These are phyloP conservation scores for Aaosphaeria arxii DNA, from an alignment of 2,329 filamentous ascomycete species.

Conservation along the genomic window DNA sequence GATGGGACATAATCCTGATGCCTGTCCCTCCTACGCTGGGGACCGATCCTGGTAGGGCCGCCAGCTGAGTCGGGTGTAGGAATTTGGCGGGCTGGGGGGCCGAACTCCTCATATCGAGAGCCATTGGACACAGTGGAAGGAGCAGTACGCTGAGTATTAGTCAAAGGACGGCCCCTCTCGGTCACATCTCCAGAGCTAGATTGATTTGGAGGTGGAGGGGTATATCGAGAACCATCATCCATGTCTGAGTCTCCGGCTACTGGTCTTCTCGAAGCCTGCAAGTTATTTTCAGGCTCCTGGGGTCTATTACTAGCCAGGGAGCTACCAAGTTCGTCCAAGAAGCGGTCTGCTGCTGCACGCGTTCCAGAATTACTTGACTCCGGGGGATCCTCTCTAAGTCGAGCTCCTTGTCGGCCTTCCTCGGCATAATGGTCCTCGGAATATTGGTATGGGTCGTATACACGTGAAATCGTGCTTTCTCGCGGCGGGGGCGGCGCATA, in stretches of 20 bases:
- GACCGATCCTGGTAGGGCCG: constrained; percentile 20
- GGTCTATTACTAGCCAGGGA: too few species aligned
- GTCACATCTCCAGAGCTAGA: constrained; percentile 13
- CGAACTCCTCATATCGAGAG: constrained; percentile 27
- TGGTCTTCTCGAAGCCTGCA: constrained; percentile 1
- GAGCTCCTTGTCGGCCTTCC: too few species aligned
- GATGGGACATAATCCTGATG: constrained; percentile 31
- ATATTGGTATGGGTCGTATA: too few species aligned
- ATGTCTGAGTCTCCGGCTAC: constrained; percentile 14
- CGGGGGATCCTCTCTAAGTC: too few species aligned
- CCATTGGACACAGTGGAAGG: constrained; percentile 32
- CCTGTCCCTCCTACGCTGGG: constrained; percentile 30
- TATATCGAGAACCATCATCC: constrained; percentile 28
- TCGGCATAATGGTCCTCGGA: too few species aligned
- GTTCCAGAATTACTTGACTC: constrained; percentile 6
- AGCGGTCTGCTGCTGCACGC: constrained; percentile 32
- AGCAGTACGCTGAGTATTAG: constrained; percentile 16
- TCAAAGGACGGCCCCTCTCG: constrained; percentile 11
- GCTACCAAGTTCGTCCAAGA: constrained; percentile 26
- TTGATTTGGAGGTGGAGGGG: constrained; percentile 21
- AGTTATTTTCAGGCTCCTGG: too few species aligned
- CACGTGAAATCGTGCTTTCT: too few species aligned
- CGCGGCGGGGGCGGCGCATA: constrained; percentile 5
- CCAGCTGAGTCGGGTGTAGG: constrained; percentile 23
- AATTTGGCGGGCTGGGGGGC: constrained; percentile 17